Base-by-base conservation (phyloP, 163 green algal genomes). In the Chlamydomonas reinhardtii region DNA sequence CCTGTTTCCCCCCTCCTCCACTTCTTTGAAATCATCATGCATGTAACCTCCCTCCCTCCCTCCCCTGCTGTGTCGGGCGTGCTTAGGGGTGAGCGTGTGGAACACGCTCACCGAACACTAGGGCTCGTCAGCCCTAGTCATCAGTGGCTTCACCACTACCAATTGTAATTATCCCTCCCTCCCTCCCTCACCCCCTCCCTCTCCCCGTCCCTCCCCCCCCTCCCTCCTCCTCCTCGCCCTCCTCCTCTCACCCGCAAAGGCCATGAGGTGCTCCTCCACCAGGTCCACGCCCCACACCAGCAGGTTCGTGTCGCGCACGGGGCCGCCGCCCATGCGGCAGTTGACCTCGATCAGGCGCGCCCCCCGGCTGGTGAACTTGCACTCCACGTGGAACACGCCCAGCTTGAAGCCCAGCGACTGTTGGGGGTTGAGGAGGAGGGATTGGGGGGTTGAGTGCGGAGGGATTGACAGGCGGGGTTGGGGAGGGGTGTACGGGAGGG, bases 281-380 rank as follows among this genome's bases (percentile, higher is more conserved):
- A 99, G 89, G 89, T 99, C 96, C 52, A 99, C 96, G 4, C 96
- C 96, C 95, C 95, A 98, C 68, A 98, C 79, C 61, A 97, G 90
- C 91, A 97, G 91, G 91, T 98, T 98, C 81, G 93, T 98, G 88
- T 95, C 94, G 52, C 95, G 89, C 54, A 98, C 96, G 15, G 95
- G 95, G 20, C 95, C 96, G 11, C 96, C 96, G 0, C 96, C 96
- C 96, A 99, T 99, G 85, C 96, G 92, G 91, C 94, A 96, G 91
- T 99, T 99, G 88, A 99, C 94, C 92, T 99, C 96, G 75, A 98
- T 98, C n/a, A 98, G 92, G 8, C 96, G 90, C 8, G 96, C 89
- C 14, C 96, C 96, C 14, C 93, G 88, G 37, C 66, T 91, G 12
- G 96, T 99, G 91, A 95, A 96, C 92, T 99, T 99, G 89, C 89